Evolutionary conservation across 1,284 basidiomycete species (phyloP).

Genomic region (Schizophyllum amplum): DNA sequence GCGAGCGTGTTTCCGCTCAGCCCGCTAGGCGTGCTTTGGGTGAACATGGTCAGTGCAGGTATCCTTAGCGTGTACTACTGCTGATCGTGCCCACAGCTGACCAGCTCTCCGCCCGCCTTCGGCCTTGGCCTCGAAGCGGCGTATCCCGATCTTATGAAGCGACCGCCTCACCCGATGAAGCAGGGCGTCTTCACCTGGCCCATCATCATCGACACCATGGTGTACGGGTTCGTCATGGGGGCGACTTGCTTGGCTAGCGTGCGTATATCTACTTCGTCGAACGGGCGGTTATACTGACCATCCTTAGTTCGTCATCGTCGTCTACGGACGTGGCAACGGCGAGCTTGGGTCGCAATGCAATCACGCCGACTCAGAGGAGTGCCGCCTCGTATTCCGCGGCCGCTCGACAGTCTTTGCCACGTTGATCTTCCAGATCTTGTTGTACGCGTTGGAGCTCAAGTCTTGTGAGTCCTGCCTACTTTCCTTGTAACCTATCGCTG

Average conservation of each 20-base stretch:
- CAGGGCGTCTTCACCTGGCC: conserved; percentile 44
- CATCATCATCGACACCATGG: conserved; percentile 44
- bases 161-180: conserved; percentile 40
- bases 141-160: conserved; percentile 48
- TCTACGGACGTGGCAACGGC: conserved; percentile 42
- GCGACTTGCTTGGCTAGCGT: conserved; percentile 31
- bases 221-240: conserved; percentile 61
- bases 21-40: conserved; percentile 60
- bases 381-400: conserved; percentile 42
- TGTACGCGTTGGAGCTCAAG: conserved; percentile 36
- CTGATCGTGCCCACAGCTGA: background rate
- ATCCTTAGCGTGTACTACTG: background rate
- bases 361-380: conserved; percentile 26
- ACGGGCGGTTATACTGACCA: background rate
- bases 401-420: conserved; percentile 46
- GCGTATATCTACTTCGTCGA: conserved; percentile 7
- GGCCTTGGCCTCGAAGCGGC: conserved; percentile 55
- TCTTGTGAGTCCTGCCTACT: conserved; percentile 14
- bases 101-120: conserved; percentile 43
- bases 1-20: conserved; percentile 62
- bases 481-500: background rate
- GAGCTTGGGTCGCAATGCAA: conserved; percentile 44
- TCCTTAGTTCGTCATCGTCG: conserved; percentile 39
- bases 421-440: conserved; percentile 39
- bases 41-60: conserved; percentile 34